Conservation (phyloP, 2,329 filamentous ascomycete species). For the Leptodontidium sp. region DNA sequence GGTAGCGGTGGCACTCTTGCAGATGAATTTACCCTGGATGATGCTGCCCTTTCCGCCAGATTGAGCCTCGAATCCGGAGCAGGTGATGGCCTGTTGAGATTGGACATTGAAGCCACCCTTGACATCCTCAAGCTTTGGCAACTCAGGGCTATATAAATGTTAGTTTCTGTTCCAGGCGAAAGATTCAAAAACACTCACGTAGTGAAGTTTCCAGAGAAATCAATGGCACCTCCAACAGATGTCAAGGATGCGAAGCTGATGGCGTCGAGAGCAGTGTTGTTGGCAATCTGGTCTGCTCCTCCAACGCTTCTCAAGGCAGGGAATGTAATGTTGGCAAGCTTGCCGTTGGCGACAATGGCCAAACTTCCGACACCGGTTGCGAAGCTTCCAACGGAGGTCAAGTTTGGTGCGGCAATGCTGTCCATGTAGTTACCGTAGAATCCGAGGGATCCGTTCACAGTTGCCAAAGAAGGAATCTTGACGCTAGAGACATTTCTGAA, state of each 20-base stretch:
- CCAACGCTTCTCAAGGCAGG: conserved; percentile 71
- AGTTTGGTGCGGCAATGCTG: conserved; percentile 70
- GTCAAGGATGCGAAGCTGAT: conserved; percentile 76
- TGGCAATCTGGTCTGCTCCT: conserved; percentile 85
- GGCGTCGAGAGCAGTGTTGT: conserved; percentile 79
- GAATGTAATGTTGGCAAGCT: conserved; percentile 78
- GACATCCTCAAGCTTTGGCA: conserved; percentile 73
- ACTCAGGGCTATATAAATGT: conserved; percentile 63
- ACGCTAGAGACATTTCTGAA: conserved; percentile 82
- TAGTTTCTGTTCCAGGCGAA: background rate
- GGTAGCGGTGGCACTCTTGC: conserved; percentile 45
- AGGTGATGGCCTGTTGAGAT: conserved; percentile 41
- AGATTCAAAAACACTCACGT: conserved; percentile 65
- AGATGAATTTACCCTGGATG: conserved; percentile 57
- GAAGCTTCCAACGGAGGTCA: conserved; percentile 65
- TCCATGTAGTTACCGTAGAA: conserved; percentile 81
- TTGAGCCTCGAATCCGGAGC: conserved; percentile 40
- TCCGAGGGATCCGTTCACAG: conserved; percentile 80
- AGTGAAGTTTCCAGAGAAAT: conserved; percentile 84
- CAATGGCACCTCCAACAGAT: conserved; percentile 80
- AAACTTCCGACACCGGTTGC: conserved; percentile 56
- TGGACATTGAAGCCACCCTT: conserved; percentile 74
- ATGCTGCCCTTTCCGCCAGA: conserved; percentile 46
- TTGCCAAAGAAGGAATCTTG: conserved; percentile 74
- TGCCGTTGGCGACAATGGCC: conserved; percentile 69